A percentile compares a stretch with the other conserved stretches of the same genome.
Conservation (phyloP, 208 protist species). For the Leishmania arabica region DNA sequence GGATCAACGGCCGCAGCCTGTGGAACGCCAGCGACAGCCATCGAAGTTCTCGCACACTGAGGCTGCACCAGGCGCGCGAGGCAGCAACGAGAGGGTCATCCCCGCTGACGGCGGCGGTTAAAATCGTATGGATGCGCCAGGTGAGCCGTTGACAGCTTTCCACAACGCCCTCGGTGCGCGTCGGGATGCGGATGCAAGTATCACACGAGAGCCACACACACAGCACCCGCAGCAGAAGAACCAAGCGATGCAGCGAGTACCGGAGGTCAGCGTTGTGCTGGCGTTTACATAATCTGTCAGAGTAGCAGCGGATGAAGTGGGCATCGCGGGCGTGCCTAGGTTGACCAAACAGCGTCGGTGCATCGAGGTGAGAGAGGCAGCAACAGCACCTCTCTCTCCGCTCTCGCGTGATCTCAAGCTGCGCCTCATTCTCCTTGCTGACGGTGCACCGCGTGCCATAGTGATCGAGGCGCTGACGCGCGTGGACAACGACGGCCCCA, state of each 20-base stretch:
- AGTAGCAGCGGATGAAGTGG: neutral
- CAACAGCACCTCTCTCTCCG: conserved; percentile 3
- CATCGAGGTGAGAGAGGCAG: neutral
- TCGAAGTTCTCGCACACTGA: neutral
- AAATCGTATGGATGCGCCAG: neutral
- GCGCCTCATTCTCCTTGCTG: neutral
- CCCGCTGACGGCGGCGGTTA: neutral
- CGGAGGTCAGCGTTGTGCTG: neutral
- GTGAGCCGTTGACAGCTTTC: neutral
- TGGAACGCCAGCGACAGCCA: conserved; percentile 1
- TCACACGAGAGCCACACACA: no score
- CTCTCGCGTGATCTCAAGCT: neutral
- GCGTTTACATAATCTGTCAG: neutral
- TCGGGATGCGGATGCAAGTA: neutral
- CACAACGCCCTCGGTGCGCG: neutral
- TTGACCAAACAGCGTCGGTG: neutral
- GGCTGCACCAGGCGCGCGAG: neutral
- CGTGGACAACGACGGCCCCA: neutral
- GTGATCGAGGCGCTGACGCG: neutral
- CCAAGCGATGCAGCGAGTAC: neutral
- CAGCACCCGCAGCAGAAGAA: neutral
- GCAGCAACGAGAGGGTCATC: neutral
- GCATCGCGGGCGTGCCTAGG: neutral
- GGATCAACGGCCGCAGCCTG: neutral
- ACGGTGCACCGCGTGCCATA: neutral